Evolutionary conservation across 495 filamentous ascomycete species (phyloP).

Genomic region (Neurospora sp.): DNA sequence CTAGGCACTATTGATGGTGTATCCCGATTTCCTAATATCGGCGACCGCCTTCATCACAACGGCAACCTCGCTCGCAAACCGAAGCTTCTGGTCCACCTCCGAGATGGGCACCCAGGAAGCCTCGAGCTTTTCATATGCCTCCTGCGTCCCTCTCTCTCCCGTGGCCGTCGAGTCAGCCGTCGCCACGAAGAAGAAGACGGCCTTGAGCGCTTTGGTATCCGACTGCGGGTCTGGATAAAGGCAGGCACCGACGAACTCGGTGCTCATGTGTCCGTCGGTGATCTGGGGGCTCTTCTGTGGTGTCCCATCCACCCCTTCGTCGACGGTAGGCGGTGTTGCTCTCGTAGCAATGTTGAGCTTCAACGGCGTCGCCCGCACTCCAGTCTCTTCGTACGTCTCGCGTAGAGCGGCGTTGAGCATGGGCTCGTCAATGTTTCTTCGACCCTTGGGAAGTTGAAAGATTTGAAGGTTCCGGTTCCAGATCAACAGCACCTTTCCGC

Average conservation of each 20-base stretch:
- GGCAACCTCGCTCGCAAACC: constrained; percentile 17
- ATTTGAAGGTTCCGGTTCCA: constrained; percentile 34
- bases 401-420: constrained; percentile 31
- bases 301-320: not conserved
- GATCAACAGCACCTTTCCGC: constrained; percentile 27
- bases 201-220: constrained; percentile 15
- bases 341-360: constrained; percentile 28
- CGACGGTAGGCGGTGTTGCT: constrained; percentile 13
- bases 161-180: constrained; percentile 16
- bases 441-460: constrained; percentile 37
- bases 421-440: constrained; percentile 35
- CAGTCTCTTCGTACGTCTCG: constrained; percentile 38
- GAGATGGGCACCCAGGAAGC: constrained; percentile 16
- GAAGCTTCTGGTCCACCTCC: constrained; percentile 12
- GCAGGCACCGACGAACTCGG: constrained; percentile 19
- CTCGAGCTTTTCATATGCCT: constrained; percentile 20
- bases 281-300: constrained; percentile 13
- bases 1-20: constrained; percentile 2
- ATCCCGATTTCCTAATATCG: constrained; percentile 17
- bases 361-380: constrained; percentile 25
- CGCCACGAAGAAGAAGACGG: constrained; percentile 22
- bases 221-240: constrained; percentile 24
- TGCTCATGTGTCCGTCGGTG: constrained; percentile 15
- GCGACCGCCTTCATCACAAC: constrained; percentile 16
- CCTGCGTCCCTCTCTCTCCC: constrained; percentile 15